Evolutionary conservation across 805 yeast species (phyloP).

Genomic region (Hanseniaspora meyeri): DNA sequence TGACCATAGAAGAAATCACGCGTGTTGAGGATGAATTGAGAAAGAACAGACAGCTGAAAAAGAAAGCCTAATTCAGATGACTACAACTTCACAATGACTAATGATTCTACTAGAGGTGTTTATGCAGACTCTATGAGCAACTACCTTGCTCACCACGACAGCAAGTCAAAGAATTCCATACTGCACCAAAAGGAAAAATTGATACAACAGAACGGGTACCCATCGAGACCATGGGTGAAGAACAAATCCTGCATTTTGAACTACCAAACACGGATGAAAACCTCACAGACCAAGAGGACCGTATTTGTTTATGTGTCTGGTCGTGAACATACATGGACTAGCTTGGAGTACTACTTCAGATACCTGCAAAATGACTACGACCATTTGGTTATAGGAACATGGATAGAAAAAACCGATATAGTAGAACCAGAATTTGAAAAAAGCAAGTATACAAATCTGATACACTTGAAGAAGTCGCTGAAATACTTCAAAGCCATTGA

Average conservation of each 20-base stretch:
- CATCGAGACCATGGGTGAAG: conserved; percentile 24
- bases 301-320: conserved; percentile 53
- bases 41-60: conserved; percentile 21
- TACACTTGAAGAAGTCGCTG: neutral
- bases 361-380: conserved; percentile 51
- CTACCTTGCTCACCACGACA: neutral
- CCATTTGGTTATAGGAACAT: conserved; percentile 45
- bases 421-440: conserved; percentile 19
- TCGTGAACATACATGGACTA: conserved; percentile 61
- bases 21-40: conserved; percentile 22
- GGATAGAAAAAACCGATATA: conserved; percentile 28
- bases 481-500: neutral
- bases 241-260: conserved; percentile 9
- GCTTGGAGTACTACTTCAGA: conserved; percentile 55
- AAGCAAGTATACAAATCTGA: conserved; percentile 11
- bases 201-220: conserved; percentile 22
- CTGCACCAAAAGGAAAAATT: conserved; percentile 17
- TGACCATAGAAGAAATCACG: conserved; percentile 23
- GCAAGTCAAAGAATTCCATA: neutral
- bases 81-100: conserved; percentile 25
- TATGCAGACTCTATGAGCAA: neutral
- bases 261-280: neutral
- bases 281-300: conserved; percentile 26
- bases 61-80: conserved; percentile 19
- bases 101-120: conserved; percentile 16